Evolutionary conservation across 257 asterid species (phyloP), one percentile per base, ranked within the genome.

Genomic region (Asclepias syriaca): DNA sequence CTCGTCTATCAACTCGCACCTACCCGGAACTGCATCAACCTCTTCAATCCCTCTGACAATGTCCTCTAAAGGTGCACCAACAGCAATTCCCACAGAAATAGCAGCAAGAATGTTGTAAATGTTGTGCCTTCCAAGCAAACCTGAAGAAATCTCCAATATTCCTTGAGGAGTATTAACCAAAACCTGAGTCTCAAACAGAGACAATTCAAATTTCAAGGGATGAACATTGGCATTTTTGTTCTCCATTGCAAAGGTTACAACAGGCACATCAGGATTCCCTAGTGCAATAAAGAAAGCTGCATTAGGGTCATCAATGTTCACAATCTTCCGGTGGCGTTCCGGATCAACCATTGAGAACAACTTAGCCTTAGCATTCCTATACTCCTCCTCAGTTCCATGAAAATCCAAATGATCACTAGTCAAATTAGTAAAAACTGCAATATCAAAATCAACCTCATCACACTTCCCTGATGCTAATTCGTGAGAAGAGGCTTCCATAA

Each of bases 1-100:
- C 81, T 94, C 99, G 39, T 94, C 99, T 61, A 94, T 94, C 85
- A 91, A 81, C 83, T 94, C 99, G 70, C 97, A 91, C 79, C 98
- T 90, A 22, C 98, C 99, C 0, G 99, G 97, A 63, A 91, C 95
- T 37, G 89, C 96, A 85, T 94, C 99, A 71, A 94, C 96, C 86
- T 94, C 98, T 79, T 94, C 98, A 61, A 94, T 83, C 79, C 99
- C 99, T 82, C 93, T 88, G 58, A 94, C 99, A 78, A 94, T 91
- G 72, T 94, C 98, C 81, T 91, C 97, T 85, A 94, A 82, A 61
- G 97, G 97, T 18, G 98, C 98, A 74, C 96, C 96, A 60, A 94
- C 99, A 10, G 97, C 97, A 75, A 94, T 87, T 16, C 99, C 97
- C 64, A 91, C 90, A 9, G 97, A 92, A 29, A 91, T 90, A 55